Base-by-base conservation (phyloP, 306 rosid species). In the Notholithocarpus densiflorus region DNA sequence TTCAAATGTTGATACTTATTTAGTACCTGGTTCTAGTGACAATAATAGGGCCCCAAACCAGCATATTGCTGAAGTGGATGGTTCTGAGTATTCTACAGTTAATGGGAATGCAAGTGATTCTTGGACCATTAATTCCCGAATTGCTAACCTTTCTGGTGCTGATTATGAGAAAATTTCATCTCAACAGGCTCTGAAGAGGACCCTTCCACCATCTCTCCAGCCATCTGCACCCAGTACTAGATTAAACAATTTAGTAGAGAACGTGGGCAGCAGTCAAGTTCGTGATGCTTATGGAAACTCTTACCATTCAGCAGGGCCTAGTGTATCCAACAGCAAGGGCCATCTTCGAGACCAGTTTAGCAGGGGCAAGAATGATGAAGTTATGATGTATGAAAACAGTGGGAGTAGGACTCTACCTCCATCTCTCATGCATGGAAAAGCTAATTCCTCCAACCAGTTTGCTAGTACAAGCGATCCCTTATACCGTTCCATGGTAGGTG, bases 141-240 rank as follows among this genome's bases (percentile, higher is more conserved):
- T 78, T 66, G 84, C 86, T 54, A 89, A 80, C 77, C 70, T 54
- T 77, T 72, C 69, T 71, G 86, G 80, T 68, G 68, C 83, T 9
- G 88, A 85, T 66, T 82, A 60, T 88, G 92, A 89, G 79, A 89
- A 80, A 75, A 74, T 90, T 74, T 84, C 95, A 68, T 80, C 93
- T 80, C 91, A 81, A 59, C 92, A 89, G 84, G 96, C 94, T 80
- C 65, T 86, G 40, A 90, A 76, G 81, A 85, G 96, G 87, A 88
- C 88, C 73, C 92, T 90, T 82, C 96, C 97, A 2, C 31, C 77
- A 32, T 78, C 89, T 84, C 64, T 81, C 32, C 83, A 51, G 34
- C 79, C 87, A 75, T 82, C 77, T 81, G 76, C 81, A 56, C 75
- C 86, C 48, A 82, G 78, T 40, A 34, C 77, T 65, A 81, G 86